phyloP scores from a whole-genome alignment of 306 rosid genomes.

The Lagenaria siceraria region DNA sequence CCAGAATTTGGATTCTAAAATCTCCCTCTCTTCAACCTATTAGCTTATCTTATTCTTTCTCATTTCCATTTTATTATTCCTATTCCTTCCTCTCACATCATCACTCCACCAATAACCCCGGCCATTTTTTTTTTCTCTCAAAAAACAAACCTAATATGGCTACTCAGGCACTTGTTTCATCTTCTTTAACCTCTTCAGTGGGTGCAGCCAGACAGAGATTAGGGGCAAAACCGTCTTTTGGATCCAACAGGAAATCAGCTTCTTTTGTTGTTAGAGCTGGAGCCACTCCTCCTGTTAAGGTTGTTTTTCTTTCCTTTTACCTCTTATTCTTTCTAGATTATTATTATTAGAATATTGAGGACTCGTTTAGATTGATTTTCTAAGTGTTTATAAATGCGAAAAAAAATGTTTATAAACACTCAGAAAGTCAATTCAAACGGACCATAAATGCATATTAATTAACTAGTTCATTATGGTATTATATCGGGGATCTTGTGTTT shows the following conservation, averaged over 20 bases:
- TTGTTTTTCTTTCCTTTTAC: not conserved
- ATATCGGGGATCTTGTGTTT: no score
- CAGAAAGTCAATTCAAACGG: no score
- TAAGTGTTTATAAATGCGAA: no score
- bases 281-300: conserved; percentile 85
- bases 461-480: no score
- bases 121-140: not conserved
- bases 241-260: conserved; percentile 31
- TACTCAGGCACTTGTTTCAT: conserved; percentile 69
- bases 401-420: no score
- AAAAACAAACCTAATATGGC: conserved; percentile 34
- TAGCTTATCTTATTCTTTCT: conserved; percentile 11
- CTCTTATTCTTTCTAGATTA: no score
- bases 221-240: conserved; percentile 38
- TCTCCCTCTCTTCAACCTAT: conserved; percentile 14
- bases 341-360: no score
- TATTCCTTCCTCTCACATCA: conserved; percentile 4
- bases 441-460: no score
- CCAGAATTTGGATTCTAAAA: conserved; percentile 28
- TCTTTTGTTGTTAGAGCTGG: conserved; percentile 69
- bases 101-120: not conserved
- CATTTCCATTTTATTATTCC: not conserved
- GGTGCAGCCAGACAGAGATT: conserved; percentile 47
- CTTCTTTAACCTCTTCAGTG: conserved; percentile 63
- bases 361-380: no score